Percentiles rank a stretch among this genome's conserved stretches.
phyloP scores from a whole-genome alignment of 2,329 filamentous ascomycete genomes.

The Phialophora verrucosa region DNA sequence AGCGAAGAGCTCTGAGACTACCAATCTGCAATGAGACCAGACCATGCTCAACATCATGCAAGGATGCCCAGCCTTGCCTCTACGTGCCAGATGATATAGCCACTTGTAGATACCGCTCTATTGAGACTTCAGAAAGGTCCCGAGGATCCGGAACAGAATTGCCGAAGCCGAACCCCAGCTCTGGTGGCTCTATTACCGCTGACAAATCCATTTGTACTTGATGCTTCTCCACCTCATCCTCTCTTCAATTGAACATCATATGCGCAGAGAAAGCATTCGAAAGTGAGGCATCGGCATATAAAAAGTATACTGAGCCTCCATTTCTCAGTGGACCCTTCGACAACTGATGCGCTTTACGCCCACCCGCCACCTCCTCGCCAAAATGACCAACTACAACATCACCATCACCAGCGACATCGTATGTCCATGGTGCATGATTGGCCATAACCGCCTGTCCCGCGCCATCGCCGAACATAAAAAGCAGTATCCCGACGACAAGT shows the following conservation, averaged over 20 bases:
- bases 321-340: not conserved
- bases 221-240: not conserved
- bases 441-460: conserved; percentile 73
- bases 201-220: conserved; percentile 5
- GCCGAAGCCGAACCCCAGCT: conserved; percentile 1
- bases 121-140: not conserved
- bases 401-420: conserved; percentile 80
- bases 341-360: conserved; percentile 24
- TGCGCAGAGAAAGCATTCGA: not conserved
- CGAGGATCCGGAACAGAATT: not conserved
- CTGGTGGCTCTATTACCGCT: not conserved
- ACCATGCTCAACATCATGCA: not conserved
- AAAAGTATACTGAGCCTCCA: not conserved
- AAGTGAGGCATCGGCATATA: not conserved
- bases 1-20: not conserved
- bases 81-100: not conserved
- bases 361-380: conserved; percentile 18
- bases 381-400: conserved; percentile 77
- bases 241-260: no score
- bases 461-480: conserved; percentile 72
- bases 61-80: not conserved
- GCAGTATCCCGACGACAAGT: conserved; percentile 71
- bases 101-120: not conserved
- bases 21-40: not conserved
- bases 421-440: conserved; percentile 75